Evolutionary conservation across 176 grass and related monocot species (phyloP), one percentile per base, ranked within the genome.

Genomic region (Elymus sibiricus): DNA sequence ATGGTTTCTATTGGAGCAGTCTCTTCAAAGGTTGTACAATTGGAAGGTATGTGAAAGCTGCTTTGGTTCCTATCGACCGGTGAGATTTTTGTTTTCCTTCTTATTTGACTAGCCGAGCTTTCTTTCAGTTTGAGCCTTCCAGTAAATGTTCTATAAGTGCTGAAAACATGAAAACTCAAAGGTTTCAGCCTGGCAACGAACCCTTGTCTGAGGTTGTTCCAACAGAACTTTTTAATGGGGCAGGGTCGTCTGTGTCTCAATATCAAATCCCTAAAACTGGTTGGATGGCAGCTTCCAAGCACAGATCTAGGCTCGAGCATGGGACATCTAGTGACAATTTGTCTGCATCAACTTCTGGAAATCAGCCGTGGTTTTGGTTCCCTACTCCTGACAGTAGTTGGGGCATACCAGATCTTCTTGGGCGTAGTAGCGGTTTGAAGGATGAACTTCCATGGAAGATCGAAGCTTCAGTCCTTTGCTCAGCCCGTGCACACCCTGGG

Each of bases 1-100:
- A 83, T 98, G 95, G 95, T 98, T 98, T 91, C 91, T 98, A 49
- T 89, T 98, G 86, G 95, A 98, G 84, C 93, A 98, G 81, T 82
- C 81, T 85, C 95, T 98, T 92, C 88, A 86, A 66, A 95, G 77
- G 80, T 63, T 80, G 60, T 89, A 98, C 37, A 95, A 94, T 74
- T 98, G 95, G 93, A 98, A 95, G 95, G 95, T 95, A 89, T 14
- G 39, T 69, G 71, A 86, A 86, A 5, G 11, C 14, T 81, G 16
- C 61, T 4, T 89, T 67, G 7, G 74, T 34, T 59, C 43, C 32
- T 60, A 70, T 72, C 1, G 32, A 53, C 55, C n/a, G 8, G 67
- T 68, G 28, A 63, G 28, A 39, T 82, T 81, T 65, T 16, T 73
- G 6, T 77, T 76, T 31, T 32, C 29, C 25, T 83, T 79, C 44